phyloP scores from a whole-genome alignment of 176 grass and related monocot species.

The Melocanna baccifera region DNA sequence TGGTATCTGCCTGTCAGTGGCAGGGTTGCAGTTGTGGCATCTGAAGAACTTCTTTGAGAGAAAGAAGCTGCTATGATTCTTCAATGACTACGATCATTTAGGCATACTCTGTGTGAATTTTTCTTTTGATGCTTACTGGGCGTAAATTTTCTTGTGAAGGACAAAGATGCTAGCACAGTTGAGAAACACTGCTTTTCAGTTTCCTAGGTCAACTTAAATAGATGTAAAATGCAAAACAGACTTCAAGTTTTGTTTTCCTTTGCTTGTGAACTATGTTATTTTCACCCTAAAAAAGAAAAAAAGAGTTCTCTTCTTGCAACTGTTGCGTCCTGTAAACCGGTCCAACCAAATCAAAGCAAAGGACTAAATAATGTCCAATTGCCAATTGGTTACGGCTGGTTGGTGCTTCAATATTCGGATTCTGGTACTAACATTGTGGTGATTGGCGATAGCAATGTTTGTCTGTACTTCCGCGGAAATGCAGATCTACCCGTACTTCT shows the following conservation, averaged over 20 bases:
- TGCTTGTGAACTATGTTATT: background rate
- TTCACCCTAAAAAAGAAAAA: background rate
- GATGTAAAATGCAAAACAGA: background rate
- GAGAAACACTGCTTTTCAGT: conserved; percentile 8
- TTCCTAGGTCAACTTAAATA: background rate
- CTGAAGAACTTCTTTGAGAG: conserved; percentile 83
- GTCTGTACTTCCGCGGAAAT: background rate
- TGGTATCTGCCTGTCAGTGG: conserved; percentile 60
- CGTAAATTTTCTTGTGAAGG: background rate
- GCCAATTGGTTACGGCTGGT: background rate
- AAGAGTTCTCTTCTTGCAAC: background rate
- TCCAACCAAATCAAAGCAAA: background rate
- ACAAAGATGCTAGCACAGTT: conserved; percentile 1
- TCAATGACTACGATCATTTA: background rate
- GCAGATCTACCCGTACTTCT: background rate
- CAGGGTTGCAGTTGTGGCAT: conserved; percentile 71
- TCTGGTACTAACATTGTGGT: background rate
- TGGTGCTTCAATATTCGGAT: background rate
- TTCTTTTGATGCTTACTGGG: background rate
- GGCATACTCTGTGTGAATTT: background rate
- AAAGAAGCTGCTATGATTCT: conserved; percentile 63
- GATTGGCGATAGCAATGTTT: background rate
- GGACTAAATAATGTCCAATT: background rate
- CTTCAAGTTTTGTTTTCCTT: background rate
- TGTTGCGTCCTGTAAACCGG: background rate